A percentile compares a stretch with the other conserved stretches of the same genome.
Conservation (phyloP, 306 rosid species). For the Citrullus mucosospermus region DNA sequence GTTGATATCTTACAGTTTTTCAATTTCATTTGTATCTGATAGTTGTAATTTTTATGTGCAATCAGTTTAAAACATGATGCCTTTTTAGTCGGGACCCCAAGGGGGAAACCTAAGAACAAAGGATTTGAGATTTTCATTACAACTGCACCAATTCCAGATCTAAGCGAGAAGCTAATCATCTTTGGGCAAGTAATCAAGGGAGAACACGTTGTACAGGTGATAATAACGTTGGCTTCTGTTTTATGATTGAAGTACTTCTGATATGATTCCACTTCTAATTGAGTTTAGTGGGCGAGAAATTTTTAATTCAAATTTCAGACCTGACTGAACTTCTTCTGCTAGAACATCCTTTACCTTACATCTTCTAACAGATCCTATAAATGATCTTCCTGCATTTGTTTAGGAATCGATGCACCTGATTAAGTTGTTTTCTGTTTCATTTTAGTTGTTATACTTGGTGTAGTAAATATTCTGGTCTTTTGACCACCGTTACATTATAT, state of each 20-base stretch:
- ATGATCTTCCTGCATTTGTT: background rate
- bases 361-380: background rate
- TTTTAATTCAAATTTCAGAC: background rate
- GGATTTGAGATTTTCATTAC: conserved; percentile 89
- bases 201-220: conserved; percentile 96
- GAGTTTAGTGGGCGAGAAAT: background rate
- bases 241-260: background rate
- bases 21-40: background rate
- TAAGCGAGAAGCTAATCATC: conserved; percentile 69
- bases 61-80: conserved; percentile 84
- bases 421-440: background rate
- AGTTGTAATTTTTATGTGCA: background rate
- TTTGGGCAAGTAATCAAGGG: conserved; percentile 90
- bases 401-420: background rate
- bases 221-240: background rate
- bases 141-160: conserved; percentile 94
- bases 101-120: conserved; percentile 38
- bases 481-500: background rate
- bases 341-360: background rate
- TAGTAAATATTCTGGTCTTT: background rate
- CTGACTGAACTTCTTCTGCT: background rate
- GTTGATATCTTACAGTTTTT: background rate
- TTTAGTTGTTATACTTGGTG: background rate
- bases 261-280: background rate
- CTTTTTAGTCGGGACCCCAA: conserved; percentile 86